Base-by-base conservation (phyloP, 2,329 filamentous ascomycete species). In the Aspergillus thermomutatus region DNA sequence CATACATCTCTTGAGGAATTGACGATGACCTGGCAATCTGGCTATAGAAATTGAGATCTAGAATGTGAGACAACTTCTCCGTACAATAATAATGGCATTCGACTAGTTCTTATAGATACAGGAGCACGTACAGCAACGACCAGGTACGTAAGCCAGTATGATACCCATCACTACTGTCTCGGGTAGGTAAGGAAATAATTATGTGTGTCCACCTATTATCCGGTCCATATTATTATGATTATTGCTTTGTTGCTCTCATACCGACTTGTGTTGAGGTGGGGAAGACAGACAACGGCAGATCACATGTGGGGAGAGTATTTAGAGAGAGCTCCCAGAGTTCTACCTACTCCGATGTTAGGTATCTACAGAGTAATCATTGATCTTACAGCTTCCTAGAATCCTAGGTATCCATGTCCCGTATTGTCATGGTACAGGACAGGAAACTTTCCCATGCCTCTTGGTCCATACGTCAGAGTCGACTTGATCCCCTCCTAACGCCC, bases 301-400 rank as follows among this genome's bases (percentile, higher is more conserved):
- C 61, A 63, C 61, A 63, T 61, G 61, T 63, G 59, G 60, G 58
- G 60, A 10, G 40, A 14, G 14, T n/a, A 34, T 31, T 10, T 31
- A 11, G 31, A 26, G 14, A 37, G 31, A 37, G 14, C 31, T n/a
- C 31, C 31, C 14, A 34, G 11, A 17, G 31, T 14, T 17, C 5
- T 34, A 37, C 14, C 5, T 34, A 37, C 14, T 37, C 31, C 14
- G 14, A 37, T 37, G 31, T 7, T 34, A 17, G 31, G 11, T 31
- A 31, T 1, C 10, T 31, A 31, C 31, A 34, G 4, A 37, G 14
- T 17, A 37, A 6, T 37, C 14, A 17, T 37, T 37, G 31, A 17
- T 37, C 14, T 37, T 37, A 37, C 31, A 17, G 17, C 31, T 37
- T 37, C 31, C 31, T 17, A 17, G 17, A 34, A n/a, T n/a, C n/a